A percentile compares a stretch with the other conserved stretches of the same genome.
Evolutionary conservation across 2,329 filamentous ascomycete genomes (phyloP).

Genomic region (Diplodia corticola): DNA sequence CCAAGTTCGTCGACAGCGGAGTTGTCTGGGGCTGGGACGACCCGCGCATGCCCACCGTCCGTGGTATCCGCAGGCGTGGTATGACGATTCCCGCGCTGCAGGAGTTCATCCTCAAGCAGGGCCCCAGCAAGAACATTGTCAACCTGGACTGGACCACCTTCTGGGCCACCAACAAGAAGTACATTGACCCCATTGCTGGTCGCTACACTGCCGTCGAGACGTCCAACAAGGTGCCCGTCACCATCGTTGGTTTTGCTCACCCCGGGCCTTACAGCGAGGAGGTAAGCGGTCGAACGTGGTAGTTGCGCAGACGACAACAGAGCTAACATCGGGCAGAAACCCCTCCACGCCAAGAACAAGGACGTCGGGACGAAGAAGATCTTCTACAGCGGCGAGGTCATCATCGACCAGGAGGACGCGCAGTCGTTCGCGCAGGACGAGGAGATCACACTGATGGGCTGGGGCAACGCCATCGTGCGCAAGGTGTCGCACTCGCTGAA

Average conservation of each 20-base stretch:
- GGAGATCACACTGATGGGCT: constrained; percentile 95
- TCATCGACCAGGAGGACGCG: constrained; percentile 85
- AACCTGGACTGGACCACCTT: constrained; percentile 77
- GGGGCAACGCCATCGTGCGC: constrained; percentile 84
- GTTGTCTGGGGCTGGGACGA: constrained; percentile 84
- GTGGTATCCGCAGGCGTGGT: constrained; percentile 74
- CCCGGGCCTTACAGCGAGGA: constrained; percentile 47
- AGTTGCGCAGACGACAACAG: constrained; percentile 32
- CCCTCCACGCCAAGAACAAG: constrained; percentile 87
- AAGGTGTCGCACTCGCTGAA: constrained; percentile 59
- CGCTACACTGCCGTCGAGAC: constrained; percentile 59
- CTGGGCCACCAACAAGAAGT: constrained; percentile 57
- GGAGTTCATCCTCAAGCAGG: constrained; percentile 83
- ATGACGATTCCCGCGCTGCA: constrained; percentile 77
- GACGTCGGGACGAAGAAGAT: constrained; percentile 85
- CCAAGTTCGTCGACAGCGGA: constrained; percentile 75
- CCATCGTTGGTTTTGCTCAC: constrained; percentile 63
- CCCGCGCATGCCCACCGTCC: constrained; percentile 81
- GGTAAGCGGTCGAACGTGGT: constrained; percentile 29
- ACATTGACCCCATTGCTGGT: constrained; percentile 51
- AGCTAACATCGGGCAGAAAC: constrained; percentile 66
- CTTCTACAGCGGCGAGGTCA: constrained; percentile 69
- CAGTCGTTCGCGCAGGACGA: constrained; percentile 79
- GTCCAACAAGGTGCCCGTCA: constrained; percentile 70
- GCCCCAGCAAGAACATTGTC: constrained; percentile 79